Evolutionary conservation across 2,329 filamentous ascomycete genomes (phyloP), one percentile per base, ranked within the genome.

Genomic region (Trichoderma pleuroti): DNA sequence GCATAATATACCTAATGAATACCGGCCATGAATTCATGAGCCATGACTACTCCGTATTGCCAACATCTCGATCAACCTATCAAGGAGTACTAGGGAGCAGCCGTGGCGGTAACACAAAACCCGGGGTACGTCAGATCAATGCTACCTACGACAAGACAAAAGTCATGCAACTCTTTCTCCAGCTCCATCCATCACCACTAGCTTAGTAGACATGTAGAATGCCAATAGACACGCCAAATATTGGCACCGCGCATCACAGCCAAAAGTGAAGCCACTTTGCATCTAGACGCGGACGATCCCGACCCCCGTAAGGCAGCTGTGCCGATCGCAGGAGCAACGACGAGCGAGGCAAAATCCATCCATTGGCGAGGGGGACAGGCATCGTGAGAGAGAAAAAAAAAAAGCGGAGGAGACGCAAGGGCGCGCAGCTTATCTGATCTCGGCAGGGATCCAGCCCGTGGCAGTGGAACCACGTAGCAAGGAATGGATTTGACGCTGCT

Each of bases 391-490:
- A 11, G n/a, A 34, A 28, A 28, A 28, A 5, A 28, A 66, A 65
- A 66, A 66, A 66, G 63, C 32, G 63, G 63, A 66, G 28, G 63
- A n/a, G 36, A 59, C 56, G 65, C 65, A 68, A 67, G 65, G 56
- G 56, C 66, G 39, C 42, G 66, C 54, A 60, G 57, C 66, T 68
- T 60, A 61, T 68, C 66, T 61, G 66, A 52, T 61, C 66, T 61
- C 52, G 66, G 66, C 66, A 61, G 46, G 39, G 52, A 61, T 36
- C 39, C 66, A 18, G 46, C 6, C 56, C 54, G 34, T 56, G 52
- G 56, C 36, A 60, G 66, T 60, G 63, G 63, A 42, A 66, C 24
- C 63, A 57, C 32, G 63, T 66, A 46, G 36, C 39, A 42, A n/a
- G 18, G 39, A 42, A 32, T 24, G 16, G 32, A 10, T 54, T 36